These are phyloP conservation scores for Lactarius tabidus DNA, from an alignment of 768 basidiomycete genomes.

Conservation along the genomic window DNA sequence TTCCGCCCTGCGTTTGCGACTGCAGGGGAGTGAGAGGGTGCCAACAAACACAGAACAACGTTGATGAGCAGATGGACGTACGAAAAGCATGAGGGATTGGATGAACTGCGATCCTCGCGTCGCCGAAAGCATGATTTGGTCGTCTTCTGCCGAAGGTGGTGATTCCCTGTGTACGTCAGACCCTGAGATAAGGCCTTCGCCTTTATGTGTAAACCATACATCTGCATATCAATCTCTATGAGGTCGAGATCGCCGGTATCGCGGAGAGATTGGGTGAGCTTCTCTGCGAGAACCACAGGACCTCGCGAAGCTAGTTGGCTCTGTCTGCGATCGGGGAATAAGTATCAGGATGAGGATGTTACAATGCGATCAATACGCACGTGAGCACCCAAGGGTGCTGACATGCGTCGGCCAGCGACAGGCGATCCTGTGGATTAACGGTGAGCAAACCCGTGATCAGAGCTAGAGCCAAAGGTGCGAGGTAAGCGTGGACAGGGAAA, in stretches of 20 bases:
- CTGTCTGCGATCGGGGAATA: constrained; percentile 40
- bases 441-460: constrained; percentile 72
- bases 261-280: constrained; percentile 64
- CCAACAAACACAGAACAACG: background rate
- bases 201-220: constrained; percentile 31
- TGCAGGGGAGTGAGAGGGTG: constrained; percentile 31
- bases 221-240: constrained; percentile 51
- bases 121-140: constrained; percentile 55
- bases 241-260: constrained; percentile 71
- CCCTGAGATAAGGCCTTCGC: background rate
- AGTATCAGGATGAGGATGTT: background rate
- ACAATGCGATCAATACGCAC: constrained; percentile 36
- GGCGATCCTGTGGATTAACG: constrained; percentile 61
- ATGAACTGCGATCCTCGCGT: constrained; percentile 69
- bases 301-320: constrained; percentile 62
- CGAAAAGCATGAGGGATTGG: constrained; percentile 76
- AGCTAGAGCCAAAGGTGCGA: constrained; percentile 45
- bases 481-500: background rate
- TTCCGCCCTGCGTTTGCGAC: constrained; percentile 81
- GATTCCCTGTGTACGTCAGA: constrained; percentile 27
- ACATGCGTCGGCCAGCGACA: constrained; percentile 55
- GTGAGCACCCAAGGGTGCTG: constrained; percentile 73
- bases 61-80: constrained; percentile 38
- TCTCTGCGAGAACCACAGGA: constrained; percentile 55
- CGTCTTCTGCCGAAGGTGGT: constrained; percentile 46